Conservation (phyloP, 306 rosid genomes). For the Lathyrus sativus region DNA sequence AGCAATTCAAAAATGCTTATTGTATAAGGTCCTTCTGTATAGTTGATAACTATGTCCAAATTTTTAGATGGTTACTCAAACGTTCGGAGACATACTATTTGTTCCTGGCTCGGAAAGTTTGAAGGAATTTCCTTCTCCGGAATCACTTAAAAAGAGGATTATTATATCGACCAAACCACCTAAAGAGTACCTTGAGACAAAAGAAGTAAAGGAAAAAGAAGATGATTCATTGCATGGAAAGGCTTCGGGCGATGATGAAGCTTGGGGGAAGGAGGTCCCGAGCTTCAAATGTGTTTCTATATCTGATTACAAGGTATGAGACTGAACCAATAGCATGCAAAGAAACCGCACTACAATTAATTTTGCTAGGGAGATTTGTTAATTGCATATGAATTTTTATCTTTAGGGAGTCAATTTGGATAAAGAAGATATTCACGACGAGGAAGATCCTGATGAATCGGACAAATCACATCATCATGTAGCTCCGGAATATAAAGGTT, state of each 20-base stretch:
- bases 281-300: conserved; percentile 45
- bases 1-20: not conserved
- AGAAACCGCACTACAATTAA: conserved; percentile 27
- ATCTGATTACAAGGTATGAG: conserved; percentile 64
- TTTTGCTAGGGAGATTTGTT: conserved; percentile 19
- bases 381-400: conserved; percentile 33
- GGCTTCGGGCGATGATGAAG: conserved; percentile 55
- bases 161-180: conserved; percentile 99
- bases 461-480: conserved; percentile 54
- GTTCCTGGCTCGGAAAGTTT: conserved; percentile 68
- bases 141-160: conserved; percentile 70
- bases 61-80: conserved; percentile 74
- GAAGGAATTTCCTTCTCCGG: conserved; percentile 93
- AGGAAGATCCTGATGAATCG: conserved; percentile 51
- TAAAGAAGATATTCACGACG: conserved; percentile 50
- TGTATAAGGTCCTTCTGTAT: not conserved
- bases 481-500: conserved; percentile 73
- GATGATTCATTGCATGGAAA: conserved; percentile 55
- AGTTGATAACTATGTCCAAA: conserved; percentile 34
- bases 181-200: conserved; percentile 79
- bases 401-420: conserved; percentile 50
- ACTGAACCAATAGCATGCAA: conserved; percentile 20
- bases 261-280: conserved; percentile 90
- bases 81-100: conserved; percentile 78
- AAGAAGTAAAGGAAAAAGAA: conserved; percentile 57